Conservation (phyloP, 306 rosid species). For the Vigna hirtella region DNA sequence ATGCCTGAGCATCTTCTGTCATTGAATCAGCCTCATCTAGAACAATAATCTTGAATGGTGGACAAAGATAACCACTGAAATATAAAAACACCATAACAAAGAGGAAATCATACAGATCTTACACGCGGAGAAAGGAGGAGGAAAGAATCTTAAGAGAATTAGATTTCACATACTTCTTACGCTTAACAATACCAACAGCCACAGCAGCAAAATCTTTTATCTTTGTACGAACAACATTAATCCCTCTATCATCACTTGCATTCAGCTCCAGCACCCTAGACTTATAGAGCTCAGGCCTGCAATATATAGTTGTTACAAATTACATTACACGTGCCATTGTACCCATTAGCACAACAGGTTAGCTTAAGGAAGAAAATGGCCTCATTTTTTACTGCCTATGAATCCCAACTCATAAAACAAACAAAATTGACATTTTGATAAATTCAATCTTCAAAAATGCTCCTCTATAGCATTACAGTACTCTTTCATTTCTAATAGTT, state of each 20-base stretch:
- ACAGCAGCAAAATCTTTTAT: slow-evolving; percentile 90
- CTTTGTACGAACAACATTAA: slow-evolving; percentile 92
- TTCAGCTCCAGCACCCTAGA: slow-evolving; percentile 92
- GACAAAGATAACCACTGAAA: slow-evolving; percentile 84
- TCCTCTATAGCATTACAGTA: not conserved
- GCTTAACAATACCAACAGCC: slow-evolving; percentile 69
- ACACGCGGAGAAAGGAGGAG: not conserved
- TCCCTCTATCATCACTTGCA: slow-evolving; percentile 99
- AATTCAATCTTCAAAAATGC: not conserved
- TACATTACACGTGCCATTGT: not conserved
- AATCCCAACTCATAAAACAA: slow-evolving; percentile 23
- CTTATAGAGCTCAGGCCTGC: slow-evolving; percentile 87
- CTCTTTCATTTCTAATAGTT: not conserved
- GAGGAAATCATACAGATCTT: slow-evolving; percentile 20
- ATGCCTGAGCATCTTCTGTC: slow-evolving; percentile 99
- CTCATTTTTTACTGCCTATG: not conserved
- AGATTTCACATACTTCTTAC: slow-evolving; percentile 55
- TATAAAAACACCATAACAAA: slow-evolving; percentile 7
- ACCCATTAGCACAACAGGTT: not conserved
- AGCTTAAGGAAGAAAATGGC: not conserved
- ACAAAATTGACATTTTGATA: not conserved
- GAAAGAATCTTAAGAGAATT: not conserved
- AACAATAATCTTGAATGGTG: slow-evolving; percentile 90
- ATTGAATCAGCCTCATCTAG: slow-evolving; percentile 98
- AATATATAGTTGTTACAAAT: slow-evolving; percentile 6